Evolutionary conservation across 495 filamentous ascomycete species (phyloP), one percentile per base, ranked within the genome.

Genomic region (Zalerion maritima): DNA sequence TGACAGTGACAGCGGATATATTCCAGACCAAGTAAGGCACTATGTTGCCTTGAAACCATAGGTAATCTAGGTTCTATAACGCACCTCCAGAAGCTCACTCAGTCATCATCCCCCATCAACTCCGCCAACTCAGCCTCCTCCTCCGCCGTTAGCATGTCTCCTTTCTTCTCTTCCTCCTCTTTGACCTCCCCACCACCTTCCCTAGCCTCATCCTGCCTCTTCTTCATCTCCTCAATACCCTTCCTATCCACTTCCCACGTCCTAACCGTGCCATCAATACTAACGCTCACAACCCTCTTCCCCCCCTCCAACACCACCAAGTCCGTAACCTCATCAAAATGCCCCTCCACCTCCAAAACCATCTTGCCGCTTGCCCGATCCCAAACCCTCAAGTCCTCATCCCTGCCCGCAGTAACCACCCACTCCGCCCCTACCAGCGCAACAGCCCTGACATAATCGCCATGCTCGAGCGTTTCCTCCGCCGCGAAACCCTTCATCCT

Each of bases 311-410:
- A 42, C 21, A 91, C 43, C 2, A 75, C 58, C 21, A 94, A 50
- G 21, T 77, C 81, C 3, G 79, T 93, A 16, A 97, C 78, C 45
- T 94, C 89, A 40, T 96, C 83, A 47, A 71, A 94, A 50, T 97
- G 89, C 1, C 89, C 89, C 11, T 70, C 64, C 31, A 87, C 83
- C 2, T 69, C 67, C 44, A 81, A 78, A 40, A 78, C 63, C 25
- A 94, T 62, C 37, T 78, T 66, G 10, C 84, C 89, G 27, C 67
- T 81, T 41, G 58, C 23, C 22, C 50, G 45, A 47, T 93, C 77
- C 87, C 87, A 97, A 8, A 94, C 69, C 35, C 87, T 77, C 27
- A 97, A 66, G 34, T 91, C 73, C 53, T 97, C 89, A 46, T 94
- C 83, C 32, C 89, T 58, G 33, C 89, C 93, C 0, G 75, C 85